A percentile compares a stretch with the other conserved stretches of the same genome.
Evolutionary conservation across 306 rosid genomes (phyloP).

Genomic region (Sphenostylis stenocarpa): DNA sequence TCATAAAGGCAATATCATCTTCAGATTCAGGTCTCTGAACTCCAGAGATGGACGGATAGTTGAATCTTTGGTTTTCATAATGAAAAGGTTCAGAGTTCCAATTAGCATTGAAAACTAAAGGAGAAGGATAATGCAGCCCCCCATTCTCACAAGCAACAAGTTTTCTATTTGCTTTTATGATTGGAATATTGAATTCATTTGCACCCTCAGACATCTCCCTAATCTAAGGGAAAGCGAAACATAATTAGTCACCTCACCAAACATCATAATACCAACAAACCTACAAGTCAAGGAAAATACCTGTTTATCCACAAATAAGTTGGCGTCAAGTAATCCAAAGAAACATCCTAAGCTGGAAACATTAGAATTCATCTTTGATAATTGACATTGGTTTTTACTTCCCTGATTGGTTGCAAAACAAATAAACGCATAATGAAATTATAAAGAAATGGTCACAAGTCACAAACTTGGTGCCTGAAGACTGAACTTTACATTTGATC

Average conservation of each 20-base stretch:
- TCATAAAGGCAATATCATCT: constrained; percentile 73
- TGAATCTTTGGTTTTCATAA: constrained; percentile 41
- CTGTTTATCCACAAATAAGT: constrained; percentile 57
- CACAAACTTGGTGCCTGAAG: neutral
- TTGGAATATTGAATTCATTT: constrained; percentile 55
- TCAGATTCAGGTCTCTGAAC: constrained; percentile 59
- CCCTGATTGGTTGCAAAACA: constrained; percentile 46
- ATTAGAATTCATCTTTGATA: constrained; percentile 19
- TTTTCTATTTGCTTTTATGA: constrained; percentile 53
- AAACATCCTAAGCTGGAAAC: constrained; percentile 45
- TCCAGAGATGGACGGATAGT: constrained; percentile 41
- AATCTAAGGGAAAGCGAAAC: constrained; percentile 39
- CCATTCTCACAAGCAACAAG: constrained; percentile 68
- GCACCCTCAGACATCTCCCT: constrained; percentile 53
- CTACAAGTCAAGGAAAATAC: constrained; percentile 33
- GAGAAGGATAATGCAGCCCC: constrained; percentile 61
- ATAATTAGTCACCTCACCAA: constrained; percentile 14
- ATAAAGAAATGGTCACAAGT: neutral
- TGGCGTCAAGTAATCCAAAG: constrained; percentile 62
- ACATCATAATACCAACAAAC: neutral
- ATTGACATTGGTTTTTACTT: constrained; percentile 37
- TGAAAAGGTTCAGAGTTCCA: constrained; percentile 43
- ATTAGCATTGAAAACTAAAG: constrained; percentile 56
- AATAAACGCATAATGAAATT: neutral
- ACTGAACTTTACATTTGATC: neutral